Conservation (phyloP, 108 stramenopile species). For the Nitzschia putrida region DNA sequence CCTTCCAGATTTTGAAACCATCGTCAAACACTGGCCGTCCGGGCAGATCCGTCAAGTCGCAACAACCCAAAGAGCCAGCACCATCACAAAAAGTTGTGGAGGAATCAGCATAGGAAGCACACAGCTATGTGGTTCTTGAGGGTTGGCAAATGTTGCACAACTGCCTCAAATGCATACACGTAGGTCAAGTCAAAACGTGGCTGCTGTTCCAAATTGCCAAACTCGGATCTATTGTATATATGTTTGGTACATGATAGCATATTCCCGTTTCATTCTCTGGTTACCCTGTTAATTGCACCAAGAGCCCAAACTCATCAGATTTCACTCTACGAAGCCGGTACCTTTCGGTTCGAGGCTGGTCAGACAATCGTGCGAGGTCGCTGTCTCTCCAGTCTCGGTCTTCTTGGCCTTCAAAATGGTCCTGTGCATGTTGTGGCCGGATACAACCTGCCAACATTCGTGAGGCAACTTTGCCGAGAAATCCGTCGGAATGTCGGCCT, state of each 20-base stretch:
- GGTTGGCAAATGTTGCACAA: neutral
- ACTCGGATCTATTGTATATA: too few relatives aligned
- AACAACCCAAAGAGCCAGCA: neutral
- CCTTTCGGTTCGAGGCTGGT: neutral
- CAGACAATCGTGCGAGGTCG: too few relatives aligned
- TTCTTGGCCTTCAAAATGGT: neutral
- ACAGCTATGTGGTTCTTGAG: too few relatives aligned
- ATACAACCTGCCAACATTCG: constrained; percentile 15
- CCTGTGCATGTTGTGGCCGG: neutral
- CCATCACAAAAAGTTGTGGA: too few relatives aligned
- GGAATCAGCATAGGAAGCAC: too few relatives aligned
- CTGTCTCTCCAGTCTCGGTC: neutral
- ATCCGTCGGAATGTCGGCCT: neutral
- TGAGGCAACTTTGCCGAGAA: neutral
- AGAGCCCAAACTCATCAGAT: neutral
- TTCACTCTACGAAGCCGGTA: neutral
- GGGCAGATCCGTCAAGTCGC: constrained; percentile 1
- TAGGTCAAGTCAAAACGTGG: neutral
- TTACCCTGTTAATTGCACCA: neutral
- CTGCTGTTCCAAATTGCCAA: neutral
- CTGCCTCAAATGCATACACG: neutral
- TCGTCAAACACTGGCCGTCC: constrained; percentile 76
- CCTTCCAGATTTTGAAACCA: constrained; percentile 99
- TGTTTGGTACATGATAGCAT: neutral
- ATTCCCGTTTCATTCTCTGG: neutral